Percentiles rank a stretch among this genome's conserved stretches.
Conservation (phyloP, 2,329 filamentous ascomycete species). For the Arthrocladium fulminans region DNA sequence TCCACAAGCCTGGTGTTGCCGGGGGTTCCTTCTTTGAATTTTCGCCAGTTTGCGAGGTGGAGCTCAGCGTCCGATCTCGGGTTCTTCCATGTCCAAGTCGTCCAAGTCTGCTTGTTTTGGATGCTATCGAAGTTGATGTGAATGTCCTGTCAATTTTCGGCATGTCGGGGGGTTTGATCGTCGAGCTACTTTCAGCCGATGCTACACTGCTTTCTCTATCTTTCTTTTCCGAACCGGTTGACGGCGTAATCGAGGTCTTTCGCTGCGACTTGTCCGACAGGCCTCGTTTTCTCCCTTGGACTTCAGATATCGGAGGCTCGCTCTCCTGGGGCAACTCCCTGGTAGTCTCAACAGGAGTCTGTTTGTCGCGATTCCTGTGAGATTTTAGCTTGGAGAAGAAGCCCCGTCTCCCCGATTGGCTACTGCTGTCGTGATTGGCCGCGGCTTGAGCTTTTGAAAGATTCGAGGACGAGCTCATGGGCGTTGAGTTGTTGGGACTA, state of each 20-base stretch:
- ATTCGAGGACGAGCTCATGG: slow-evolving; percentile 12
- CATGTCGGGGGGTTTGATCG: slow-evolving; percentile 24
- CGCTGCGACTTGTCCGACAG: slow-evolving; percentile 29
- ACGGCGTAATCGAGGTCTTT: not conserved
- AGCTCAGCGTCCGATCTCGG: slow-evolving; percentile 27
- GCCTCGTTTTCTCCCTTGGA: slow-evolving; percentile 39
- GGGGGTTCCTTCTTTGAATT: slow-evolving; percentile 23
- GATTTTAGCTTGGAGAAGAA: slow-evolving; percentile 8
- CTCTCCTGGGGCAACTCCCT: slow-evolving; percentile 43
- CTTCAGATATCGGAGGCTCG: slow-evolving; percentile 46
- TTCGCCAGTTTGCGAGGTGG: slow-evolving; percentile 28
- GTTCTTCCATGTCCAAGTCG: slow-evolving; percentile 17
- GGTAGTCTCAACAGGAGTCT: slow-evolving; percentile 19
- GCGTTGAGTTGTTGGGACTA: slow-evolving; percentile 12
- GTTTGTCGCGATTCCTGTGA: slow-evolving; percentile 18
- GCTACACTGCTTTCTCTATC: slow-evolving; percentile 26
- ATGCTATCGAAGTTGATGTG: slow-evolving; percentile 14
- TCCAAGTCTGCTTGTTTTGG: slow-evolving; percentile 13
- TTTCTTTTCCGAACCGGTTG: slow-evolving; percentile 17
- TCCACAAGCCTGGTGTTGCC: slow-evolving; percentile 1
- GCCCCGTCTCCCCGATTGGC: not conserved
- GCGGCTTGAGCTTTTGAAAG: not conserved
- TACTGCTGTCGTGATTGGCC: not conserved
- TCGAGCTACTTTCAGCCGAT: slow-evolving; percentile 26
- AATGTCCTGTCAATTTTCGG: slow-evolving; percentile 19